phyloP scores from a whole-genome alignment of 768 basidiomycete genomes.

The Boletus subcaerulescens region DNA sequence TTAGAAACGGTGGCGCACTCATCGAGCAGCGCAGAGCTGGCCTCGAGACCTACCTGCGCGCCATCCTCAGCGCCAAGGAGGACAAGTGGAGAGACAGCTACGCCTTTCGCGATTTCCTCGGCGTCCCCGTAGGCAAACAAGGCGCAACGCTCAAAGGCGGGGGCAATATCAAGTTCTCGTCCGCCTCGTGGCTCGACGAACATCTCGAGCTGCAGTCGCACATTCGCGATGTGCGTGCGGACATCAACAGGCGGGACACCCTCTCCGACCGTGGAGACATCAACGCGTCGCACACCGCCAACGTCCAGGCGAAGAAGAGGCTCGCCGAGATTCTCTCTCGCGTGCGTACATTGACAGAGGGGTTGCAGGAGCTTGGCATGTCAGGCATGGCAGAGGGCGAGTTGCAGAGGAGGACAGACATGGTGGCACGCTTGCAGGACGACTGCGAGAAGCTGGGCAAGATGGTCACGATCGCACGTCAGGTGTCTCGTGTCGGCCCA shows the following conservation, averaged over 20 bases:
- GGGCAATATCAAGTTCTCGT: constrained; percentile 55
- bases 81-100: constrained; percentile 77
- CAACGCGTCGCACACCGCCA: constrained; percentile 68
- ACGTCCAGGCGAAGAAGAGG: constrained; percentile 83
- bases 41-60: constrained; percentile 82
- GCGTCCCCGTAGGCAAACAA: constrained; percentile 67
- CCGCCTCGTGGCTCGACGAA: constrained; percentile 87
- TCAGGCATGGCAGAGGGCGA: constrained; percentile 89
- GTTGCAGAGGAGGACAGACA: constrained; percentile 81
- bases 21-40: constrained; percentile 75
- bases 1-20: constrained; percentile 49
- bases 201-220: constrained; percentile 73
- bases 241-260: constrained; percentile 85
- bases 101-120: constrained; percentile 84
- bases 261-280: constrained; percentile 75
- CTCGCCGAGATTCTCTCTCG: constrained; percentile 74
- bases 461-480: constrained; percentile 78
- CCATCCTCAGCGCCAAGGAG: constrained; percentile 80
- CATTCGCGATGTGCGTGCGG: constrained; percentile 78
- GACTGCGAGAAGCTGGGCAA: constrained; percentile 86
- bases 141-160: constrained; percentile 27
- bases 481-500: constrained; percentile 40
- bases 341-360: constrained; percentile 68
- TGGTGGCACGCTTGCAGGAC: constrained; percentile 84
- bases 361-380: constrained; percentile 60